Base-by-base conservation (phyloP, 2,329 filamentous ascomycete genomes). In the Fusarium dimerum region DNA sequence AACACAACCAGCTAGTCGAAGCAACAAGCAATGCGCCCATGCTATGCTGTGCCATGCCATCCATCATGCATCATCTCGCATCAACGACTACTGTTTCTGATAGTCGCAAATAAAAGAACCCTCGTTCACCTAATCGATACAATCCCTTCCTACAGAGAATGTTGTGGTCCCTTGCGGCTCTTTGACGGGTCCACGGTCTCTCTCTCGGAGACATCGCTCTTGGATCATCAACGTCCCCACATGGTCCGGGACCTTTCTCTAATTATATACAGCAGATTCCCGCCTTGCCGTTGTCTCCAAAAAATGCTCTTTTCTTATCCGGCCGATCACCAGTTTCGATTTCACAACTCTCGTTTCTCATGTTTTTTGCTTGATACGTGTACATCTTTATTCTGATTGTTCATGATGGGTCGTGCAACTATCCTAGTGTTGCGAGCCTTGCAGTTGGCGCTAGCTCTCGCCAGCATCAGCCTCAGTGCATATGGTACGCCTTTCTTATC, bases 381-480 rank as follows among this genome's bases (percentile, higher is more conserved):
- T 26, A 26, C 15, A 17, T 13, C 29, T 48, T 36, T 56, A 32
- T 42, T 46, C 30, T 50, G 36, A 41, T 51, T 45, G 50, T 43
- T 48, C 52, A 56, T 36, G 17, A 65, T 64, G 63, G 44, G 49
- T 48, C 59, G 55, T 20, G 10, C 49, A 47, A 48, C 49, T 38
- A 47, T 65, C 45, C 34, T 52, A 38, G 51, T 55, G 45, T 51
- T 65, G 42, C 63, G 63, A 47, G 59, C 42, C 43, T 34, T 65
- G 59, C 63, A 65, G 59, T 34, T 65, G 39, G 52, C 49, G 26
- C 40, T 65, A 43, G 59, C 55, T 47, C 9, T 64, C 40, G 55
- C 63, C 15, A 65, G 61, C 26, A 62, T 65, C 46, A 54, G 59
- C 17, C 51, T 65, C 17, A 65, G 61, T 45, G 47, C 59, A 50